Base-by-base conservation (phyloP, 805 yeast species). In the Wickerhamomyces silvicola region DNA sequence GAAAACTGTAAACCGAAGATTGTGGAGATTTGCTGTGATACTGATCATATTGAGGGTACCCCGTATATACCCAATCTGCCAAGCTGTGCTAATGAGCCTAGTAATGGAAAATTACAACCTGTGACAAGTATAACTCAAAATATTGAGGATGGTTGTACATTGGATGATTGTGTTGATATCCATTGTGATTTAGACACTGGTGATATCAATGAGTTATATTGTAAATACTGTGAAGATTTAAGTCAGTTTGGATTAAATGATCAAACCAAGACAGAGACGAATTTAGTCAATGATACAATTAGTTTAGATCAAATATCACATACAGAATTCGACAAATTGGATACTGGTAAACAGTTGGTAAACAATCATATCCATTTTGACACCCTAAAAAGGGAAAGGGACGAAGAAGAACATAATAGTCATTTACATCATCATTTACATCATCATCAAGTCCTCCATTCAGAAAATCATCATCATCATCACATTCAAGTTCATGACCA, bases 1-100 rank as follows among this genome's bases (percentile, higher is more conserved):
- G 54, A 56, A 33, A 37, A 46, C 24, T 62, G 67, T 40, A 50
- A 48, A 31, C 68, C 69, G 1, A 59, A 57, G 37, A 45, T 64
- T 12, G 45, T 65, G 23, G 69, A 64, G 37, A 52, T 64, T 2
- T 63, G 69, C 34, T 65, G 69, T 46, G 66, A 62, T 18, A 48
- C 52, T 22, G 43, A 50, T 6, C 66, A 61, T 39, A 41, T 27
- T 7, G 28, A 24, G 3, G 35, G 28, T 11, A 17, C 30, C 21
- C 32, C 36, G 2, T 31, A 39, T 11, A 16, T 33, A 17, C 38
- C 41, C 10, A 31, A 28, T 10, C 17, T 39, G 13, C 45, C 43
- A 11, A 36, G 35, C 10, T 44, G 41, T 27, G 27, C 39, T 10
- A 34, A 33, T 29, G 14, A 15, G 10, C 32, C 17, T 5, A 12